Evolutionary conservation across 352 stramenopile species (phyloP).

Genomic region (Detonula confervacea): DNA sequence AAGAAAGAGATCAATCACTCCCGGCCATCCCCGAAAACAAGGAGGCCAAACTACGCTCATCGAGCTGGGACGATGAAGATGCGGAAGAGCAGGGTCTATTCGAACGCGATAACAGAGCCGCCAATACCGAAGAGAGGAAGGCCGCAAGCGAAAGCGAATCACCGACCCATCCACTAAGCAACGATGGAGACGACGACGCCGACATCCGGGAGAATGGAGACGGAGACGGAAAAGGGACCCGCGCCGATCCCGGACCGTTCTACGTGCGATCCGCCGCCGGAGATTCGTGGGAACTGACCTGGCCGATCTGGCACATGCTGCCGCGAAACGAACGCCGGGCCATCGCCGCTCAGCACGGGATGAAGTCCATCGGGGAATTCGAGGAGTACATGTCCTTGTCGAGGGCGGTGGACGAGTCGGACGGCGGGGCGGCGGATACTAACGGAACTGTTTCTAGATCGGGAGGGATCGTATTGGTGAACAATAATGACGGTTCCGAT

Average conservation of each 20-base stretch:
- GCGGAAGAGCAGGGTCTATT: conserved; percentile 40
- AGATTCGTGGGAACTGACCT: conserved; percentile 74
- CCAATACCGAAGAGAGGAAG: conserved; percentile 15
- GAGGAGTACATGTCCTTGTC: conserved; percentile 81
- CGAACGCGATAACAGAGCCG: conserved; percentile 37
- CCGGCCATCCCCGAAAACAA: conserved; percentile 30
- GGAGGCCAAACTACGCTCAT: conserved; percentile 25
- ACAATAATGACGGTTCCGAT: conserved; percentile 4
- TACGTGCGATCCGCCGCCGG: conserved; percentile 46
- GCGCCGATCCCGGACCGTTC: conserved; percentile 20
- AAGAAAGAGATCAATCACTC: conserved; percentile 16
- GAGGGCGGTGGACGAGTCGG: conserved; percentile 68
- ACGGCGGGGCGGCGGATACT: conserved; percentile 15
- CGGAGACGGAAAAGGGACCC: neutral
- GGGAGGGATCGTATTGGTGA: conserved; percentile 3
- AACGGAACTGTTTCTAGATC: no score
- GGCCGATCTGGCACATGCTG: conserved; percentile 82
- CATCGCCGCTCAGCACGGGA: conserved; percentile 70
- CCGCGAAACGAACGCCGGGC: conserved; percentile 65
- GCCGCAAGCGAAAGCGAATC: neutral
- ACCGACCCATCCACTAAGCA: neutral
- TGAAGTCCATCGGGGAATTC: conserved; percentile 81
- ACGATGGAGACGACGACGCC: conserved; percentile 1
- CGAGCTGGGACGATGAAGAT: conserved; percentile 19
- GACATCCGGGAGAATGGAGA: neutral